phyloP scores from a whole-genome alignment of 805 yeast species.

The Wickerhamomyces bisporus region DNA sequence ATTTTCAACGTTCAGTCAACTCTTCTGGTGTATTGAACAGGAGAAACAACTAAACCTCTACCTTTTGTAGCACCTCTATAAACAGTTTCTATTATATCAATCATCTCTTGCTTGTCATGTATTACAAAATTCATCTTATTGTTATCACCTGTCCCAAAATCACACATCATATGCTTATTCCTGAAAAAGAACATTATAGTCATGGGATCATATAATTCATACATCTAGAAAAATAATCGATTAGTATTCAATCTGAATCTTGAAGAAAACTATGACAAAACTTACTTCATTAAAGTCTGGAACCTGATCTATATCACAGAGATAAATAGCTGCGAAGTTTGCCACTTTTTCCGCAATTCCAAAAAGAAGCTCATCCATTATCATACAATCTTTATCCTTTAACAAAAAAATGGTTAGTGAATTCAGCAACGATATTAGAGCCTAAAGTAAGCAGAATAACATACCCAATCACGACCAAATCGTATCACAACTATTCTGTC shows the following conservation, averaged over 20 bases:
- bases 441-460: not conserved
- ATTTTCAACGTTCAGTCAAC: constrained; percentile 1
- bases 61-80: constrained; percentile 92
- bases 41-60: constrained; percentile 84
- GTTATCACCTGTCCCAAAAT: constrained; percentile 96
- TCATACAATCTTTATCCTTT: constrained; percentile 68
- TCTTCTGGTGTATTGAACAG: constrained; percentile 32
- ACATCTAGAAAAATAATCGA: constrained; percentile 49
- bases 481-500: constrained; percentile 83
- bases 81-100: constrained; percentile 84
- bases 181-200: constrained; percentile 91
- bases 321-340: constrained; percentile 82
- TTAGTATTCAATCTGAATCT: not conserved
- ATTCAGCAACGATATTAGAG: no score
- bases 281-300: constrained; percentile 72
- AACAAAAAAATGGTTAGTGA: not conserved
- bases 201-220: constrained; percentile 85
- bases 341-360: constrained; percentile 76
- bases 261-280: constrained; percentile 11
- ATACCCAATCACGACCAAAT: constrained; percentile 67
- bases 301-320: constrained; percentile 85
- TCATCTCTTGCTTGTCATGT: constrained; percentile 79
- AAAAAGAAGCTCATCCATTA: constrained; percentile 83
- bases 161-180: constrained; percentile 97
- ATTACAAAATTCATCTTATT: constrained; percentile 83